A percentile compares a stretch with the other conserved stretches of the same genome.
These are phyloP conservation scores for Eucalyptus decipiens DNA, from an alignment of 345 rosid species.

Conservation along the genomic window DNA sequence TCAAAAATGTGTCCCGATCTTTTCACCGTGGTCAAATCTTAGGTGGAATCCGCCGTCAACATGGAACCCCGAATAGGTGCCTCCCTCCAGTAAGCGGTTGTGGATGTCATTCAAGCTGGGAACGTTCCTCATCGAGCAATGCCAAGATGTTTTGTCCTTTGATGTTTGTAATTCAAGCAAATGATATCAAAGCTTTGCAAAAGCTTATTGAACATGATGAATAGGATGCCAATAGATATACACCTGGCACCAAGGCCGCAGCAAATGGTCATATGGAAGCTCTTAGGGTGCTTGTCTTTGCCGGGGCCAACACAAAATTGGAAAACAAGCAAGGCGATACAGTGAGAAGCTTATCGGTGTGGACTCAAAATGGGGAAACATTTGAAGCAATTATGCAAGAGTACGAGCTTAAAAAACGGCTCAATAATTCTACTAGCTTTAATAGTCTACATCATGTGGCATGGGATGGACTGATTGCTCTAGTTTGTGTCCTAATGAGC, in stretches of 20 bases:
- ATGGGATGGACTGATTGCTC: conserved; percentile 22
- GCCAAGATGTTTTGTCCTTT: conserved; percentile 20
- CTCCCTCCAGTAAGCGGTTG: conserved; percentile 22
- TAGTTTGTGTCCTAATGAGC: conserved; percentile 10
- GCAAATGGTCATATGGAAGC: conserved; percentile 25
- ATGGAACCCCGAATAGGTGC: too few relatives aligned
- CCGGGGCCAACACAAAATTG: conserved; percentile 39
- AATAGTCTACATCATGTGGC: conserved; percentile 43
- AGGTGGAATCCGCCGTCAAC: too few relatives aligned
- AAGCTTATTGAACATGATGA: conserved; percentile 15
- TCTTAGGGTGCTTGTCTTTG: conserved; percentile 29
- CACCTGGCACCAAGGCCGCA: conserved; percentile 40
- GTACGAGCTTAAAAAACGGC: conserved; percentile 17
- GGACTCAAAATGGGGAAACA: conserved; percentile 7
- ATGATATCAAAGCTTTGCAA: conserved; percentile 21
- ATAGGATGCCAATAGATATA: conserved; percentile 28
- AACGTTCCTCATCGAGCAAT: conserved; percentile 25
- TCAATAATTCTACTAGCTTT: conserved; percentile 12
- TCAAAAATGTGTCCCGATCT: too few relatives aligned
- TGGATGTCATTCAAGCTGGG: conserved; percentile 27
- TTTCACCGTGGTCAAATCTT: too few relatives aligned
- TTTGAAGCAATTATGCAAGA: conserved; percentile 33
- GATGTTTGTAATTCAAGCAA: conserved; percentile 12
- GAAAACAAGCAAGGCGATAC: conserved; percentile 25
- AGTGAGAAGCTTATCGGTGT: conserved; percentile 17